Evolutionary conservation across 306 rosid genomes (phyloP), one percentile per base, ranked within the genome.

Genomic region (Glycine soja): DNA sequence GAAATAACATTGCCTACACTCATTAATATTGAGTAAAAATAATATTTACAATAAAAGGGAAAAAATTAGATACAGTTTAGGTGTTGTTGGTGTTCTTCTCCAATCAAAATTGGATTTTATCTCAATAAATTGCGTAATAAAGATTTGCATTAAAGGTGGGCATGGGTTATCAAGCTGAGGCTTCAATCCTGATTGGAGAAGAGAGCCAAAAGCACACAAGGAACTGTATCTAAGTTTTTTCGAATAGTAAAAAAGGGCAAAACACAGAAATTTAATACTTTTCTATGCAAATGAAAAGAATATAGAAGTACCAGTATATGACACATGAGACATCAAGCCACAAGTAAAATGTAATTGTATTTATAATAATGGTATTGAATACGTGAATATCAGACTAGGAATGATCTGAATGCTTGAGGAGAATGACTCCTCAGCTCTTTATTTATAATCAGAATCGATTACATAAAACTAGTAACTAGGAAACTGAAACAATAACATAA

Each of bases 1-100:
- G n/a, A 74, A 70, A 77, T 15, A 32, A 32, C 24, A 59, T 62
- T 18, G 43, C 54, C 50, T 78, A 54, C 64, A 53, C 46, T 7
- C 0, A 0, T 45, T 57, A 15, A 46, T 32, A 42, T 40, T 38
- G 16, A 15, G 77, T 10, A 16, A 32, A 53, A 48, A 19, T 9
- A 72, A 14, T 7, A 72, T 24, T 24, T 40, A 38, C 7, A 65
- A 46, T 7, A 34, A 6, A 56, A 38, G 6, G 47, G 10, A 0
- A 34, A 62, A 62, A 36, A 3, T 34, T 14, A 6, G 47, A 63
- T 6, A 62, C 1, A 10, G 10, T 6, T 63, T 36, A 13, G 43
- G n/a, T 63, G 70, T 11, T 64, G n/a, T 36, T 34, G 10, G 6
- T 64, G 24, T 7, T 64, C 48, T 57, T 16, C 32, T 13, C 24